phyloP scores from a whole-genome alignment of 2,329 filamentous ascomycete genomes.

The Myriosclerotinia scirpicola region DNA sequence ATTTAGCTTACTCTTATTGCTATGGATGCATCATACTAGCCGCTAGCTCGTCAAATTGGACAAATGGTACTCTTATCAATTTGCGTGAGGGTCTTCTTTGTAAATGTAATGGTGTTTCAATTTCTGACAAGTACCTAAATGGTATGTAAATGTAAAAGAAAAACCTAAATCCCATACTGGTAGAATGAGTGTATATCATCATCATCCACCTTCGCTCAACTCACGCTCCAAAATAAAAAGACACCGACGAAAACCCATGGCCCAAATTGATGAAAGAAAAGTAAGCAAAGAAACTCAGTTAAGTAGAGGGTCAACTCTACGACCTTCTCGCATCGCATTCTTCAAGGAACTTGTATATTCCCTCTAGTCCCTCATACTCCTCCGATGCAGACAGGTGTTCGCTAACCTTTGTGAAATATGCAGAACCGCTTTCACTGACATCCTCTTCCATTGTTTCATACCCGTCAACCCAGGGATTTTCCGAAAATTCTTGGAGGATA shows the following conservation, averaged over 20 bases:
- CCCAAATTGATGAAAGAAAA: constrained; percentile 16
- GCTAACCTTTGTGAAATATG: constrained; percentile 36
- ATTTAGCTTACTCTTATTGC: constrained; percentile 3
- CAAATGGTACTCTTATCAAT: neutral
- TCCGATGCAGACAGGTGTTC: constrained; percentile 43
- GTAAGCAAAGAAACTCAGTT: neutral
- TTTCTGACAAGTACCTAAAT: neutral
- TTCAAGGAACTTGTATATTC: constrained; percentile 65
- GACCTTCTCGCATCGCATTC: constrained; percentile 52
- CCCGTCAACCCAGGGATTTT: constrained; percentile 40
- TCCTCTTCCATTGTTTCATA: constrained; percentile 38
- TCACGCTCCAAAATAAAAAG: neutral
- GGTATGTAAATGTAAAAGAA: neutral
- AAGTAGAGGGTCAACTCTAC: neutral
- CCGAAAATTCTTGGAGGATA: constrained; percentile 29
- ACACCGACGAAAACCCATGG: neutral
- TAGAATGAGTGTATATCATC: neutral
- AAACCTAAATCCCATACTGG: constrained; percentile 1
- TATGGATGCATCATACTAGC: neutral
- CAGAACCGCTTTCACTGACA: constrained; percentile 37
- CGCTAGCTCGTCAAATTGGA: neutral
- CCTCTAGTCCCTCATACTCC: constrained; percentile 61
- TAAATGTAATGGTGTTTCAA: neutral
- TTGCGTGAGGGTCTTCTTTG: neutral
- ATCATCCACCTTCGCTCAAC: neutral